These are phyloP conservation scores for Thelonectria rubi DNA, from an alignment of 2,329 filamentous ascomycete genomes.

Conservation along the genomic window DNA sequence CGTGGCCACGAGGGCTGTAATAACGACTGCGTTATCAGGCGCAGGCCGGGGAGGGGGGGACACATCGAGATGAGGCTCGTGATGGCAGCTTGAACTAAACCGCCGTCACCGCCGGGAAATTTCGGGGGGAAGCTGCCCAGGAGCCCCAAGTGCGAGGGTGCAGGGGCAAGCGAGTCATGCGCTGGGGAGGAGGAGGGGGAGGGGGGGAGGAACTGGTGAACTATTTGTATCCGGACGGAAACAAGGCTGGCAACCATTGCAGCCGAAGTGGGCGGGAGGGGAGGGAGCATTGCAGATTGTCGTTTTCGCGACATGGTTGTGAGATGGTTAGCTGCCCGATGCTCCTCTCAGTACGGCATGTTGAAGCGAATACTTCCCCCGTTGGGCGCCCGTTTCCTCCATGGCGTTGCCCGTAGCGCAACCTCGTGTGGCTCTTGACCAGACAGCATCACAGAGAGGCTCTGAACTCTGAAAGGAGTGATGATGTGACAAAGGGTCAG, in stretches of 20 bases:
- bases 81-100: not conserved
- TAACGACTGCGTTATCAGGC: conserved; percentile 4
- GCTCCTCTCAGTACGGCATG: not conserved
- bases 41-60: not conserved
- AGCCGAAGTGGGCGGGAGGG: no score
- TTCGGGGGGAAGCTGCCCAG: conserved; percentile 10
- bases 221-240: no score
- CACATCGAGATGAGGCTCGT: conserved; percentile 21
- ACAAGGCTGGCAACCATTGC: no score
- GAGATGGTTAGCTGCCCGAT: no score
- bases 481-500: not conserved
- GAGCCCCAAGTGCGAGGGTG: conserved; percentile 3
- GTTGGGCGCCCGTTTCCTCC: not conserved
- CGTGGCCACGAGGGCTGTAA: conserved; percentile 10
- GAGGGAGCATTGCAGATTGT: no score
- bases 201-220: not conserved
- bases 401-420: conserved; percentile 1
- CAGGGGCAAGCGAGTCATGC: conserved; percentile 24
- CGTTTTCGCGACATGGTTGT: no score
- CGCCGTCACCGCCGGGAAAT: conserved; percentile 26
- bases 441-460: conserved; percentile 1
- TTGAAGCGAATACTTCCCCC: not conserved
- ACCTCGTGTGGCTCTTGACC: conserved; percentile 18
- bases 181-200: not conserved
- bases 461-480: not conserved